Evolutionary conservation across 352 stramenopile genomes (phyloP), one percentile per base, ranked within the genome.

Genomic region (Lagenidium giganteum): DNA sequence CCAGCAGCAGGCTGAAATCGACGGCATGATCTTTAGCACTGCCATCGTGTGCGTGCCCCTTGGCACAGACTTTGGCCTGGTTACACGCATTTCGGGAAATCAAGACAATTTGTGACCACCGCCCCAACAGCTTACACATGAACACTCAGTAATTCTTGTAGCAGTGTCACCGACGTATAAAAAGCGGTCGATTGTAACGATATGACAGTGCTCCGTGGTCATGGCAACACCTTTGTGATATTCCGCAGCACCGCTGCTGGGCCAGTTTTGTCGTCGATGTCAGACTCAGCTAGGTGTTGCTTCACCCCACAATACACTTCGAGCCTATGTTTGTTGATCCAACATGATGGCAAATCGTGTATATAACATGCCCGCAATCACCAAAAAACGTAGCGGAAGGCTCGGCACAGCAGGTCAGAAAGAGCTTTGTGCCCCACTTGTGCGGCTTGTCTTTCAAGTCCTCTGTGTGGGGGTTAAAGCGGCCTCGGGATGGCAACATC

Each of bases 381-480:
- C n/a, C n/a, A n/a, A n/a, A n/a, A n/a, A n/a, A n/a, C n/a, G n/a
- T n/a, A n/a, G n/a, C n/a, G n/a, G n/a, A n/a, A n/a, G n/a, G n/a
- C n/a, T n/a, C n/a, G 24, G 34, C 26, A 21, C 45, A 55, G 35
- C 45, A 55, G 12, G 20, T 40, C 27, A 55, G 25, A 34, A 52
- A 55, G 0, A 55, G 30, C 39, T 49, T 55, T 1, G 47, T 49
- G 5, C 40, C 47, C 30, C 38, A 55, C 25, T 55, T 55, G 31
- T 48, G 38, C 23, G 47, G 47, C 31, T 55, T 47, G 23, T 54
- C 38, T 23, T 54, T 60, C 25, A 47, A 29, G 12, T 43, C 50
- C n/a, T 21, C 4, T 0, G 23, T 26, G 26, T 35, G 54, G 9
- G 11, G 9, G 16, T 47, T 60, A 28, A 34, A 51, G 1, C 8